These are phyloP conservation scores for Hevea brasiliensis DNA, from an alignment of 345 rosid species.

Conservation along the genomic window DNA sequence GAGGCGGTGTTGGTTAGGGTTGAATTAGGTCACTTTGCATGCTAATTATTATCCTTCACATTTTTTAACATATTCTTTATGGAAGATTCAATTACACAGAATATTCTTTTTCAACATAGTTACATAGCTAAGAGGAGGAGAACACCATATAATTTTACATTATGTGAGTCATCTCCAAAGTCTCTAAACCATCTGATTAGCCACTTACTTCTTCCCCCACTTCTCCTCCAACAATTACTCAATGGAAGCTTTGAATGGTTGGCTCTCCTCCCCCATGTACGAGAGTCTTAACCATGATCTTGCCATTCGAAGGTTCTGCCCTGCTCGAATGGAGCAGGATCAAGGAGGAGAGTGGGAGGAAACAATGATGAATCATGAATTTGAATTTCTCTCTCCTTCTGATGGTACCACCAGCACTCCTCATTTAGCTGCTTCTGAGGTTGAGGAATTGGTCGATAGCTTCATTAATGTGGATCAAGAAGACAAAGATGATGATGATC, in stretches of 20 bases:
- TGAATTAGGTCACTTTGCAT: not conserved
- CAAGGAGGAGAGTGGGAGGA: conserved; percentile 38
- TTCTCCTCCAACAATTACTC: conserved; percentile 20
- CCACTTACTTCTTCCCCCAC: conserved; percentile 7
- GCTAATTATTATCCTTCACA: not conserved
- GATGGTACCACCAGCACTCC: conserved; percentile 21
- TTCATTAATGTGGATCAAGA: conserved; percentile 48
- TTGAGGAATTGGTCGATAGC: conserved; percentile 58
- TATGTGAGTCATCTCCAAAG: not conserved
- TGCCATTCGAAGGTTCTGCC: conserved; percentile 63
- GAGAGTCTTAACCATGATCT: conserved; percentile 49
- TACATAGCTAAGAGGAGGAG: not conserved
- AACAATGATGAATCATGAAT: conserved; percentile 20
- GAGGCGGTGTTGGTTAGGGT: too few relatives aligned
- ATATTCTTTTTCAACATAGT: conserved; percentile 26
- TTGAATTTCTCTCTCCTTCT: conserved; percentile 25
- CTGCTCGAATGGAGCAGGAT: conserved; percentile 54
- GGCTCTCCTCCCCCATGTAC: conserved; percentile 35
- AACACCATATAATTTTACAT: not conserved
- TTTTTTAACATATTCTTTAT: not conserved
- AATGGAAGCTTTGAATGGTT: conserved; percentile 42
- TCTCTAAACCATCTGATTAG: not conserved
- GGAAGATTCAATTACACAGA: conserved; percentile 12
- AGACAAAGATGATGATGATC: conserved; percentile 14
- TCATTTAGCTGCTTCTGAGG: conserved; percentile 42